Conservation (phyloP, 1,284 basidiomycete species). For the Puccinia hordei region DNA sequence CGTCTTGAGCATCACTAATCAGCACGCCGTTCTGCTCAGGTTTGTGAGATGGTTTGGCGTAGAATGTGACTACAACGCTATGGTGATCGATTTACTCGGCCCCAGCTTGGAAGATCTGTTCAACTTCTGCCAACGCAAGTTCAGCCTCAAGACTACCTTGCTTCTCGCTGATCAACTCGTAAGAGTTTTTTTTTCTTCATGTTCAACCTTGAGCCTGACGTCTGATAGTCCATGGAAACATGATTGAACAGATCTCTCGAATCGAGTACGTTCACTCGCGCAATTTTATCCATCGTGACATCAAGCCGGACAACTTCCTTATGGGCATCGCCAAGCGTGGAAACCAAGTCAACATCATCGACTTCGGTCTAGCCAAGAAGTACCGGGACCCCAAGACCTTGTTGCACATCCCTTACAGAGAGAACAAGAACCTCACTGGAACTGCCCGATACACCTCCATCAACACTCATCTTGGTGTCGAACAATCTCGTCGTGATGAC, state of each 20-base stretch:
- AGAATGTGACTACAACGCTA: slow-evolving; percentile 99
- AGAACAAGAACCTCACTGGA: slow-evolving; percentile 99
- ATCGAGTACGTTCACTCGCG: slow-evolving; percentile 96
- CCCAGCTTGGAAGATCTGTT: slow-evolving; percentile 86
- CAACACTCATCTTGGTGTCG: slow-evolving; percentile 97
- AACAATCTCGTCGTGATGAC: slow-evolving; percentile 93
- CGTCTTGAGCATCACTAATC: neutral
- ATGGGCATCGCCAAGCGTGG: slow-evolving; percentile 99
- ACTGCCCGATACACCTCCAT: slow-evolving; percentile 99
- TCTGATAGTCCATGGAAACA: neutral
- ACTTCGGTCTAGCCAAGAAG: slow-evolving; percentile 99
- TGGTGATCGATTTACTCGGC: slow-evolving; percentile 97
- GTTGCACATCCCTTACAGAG: slow-evolving; percentile 97
- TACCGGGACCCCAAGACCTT: slow-evolving; percentile 99
- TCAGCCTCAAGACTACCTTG: slow-evolving; percentile 93
- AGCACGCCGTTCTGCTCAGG: slow-evolving; percentile 7
- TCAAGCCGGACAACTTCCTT: slow-evolving; percentile 99
- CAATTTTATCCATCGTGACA: slow-evolving; percentile 99
- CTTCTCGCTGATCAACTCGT: slow-evolving; percentile 96
- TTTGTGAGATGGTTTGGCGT: slow-evolving; percentile 85
- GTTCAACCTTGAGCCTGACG: neutral
- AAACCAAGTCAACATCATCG: slow-evolving; percentile 98
- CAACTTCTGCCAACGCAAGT: slow-evolving; percentile 99
- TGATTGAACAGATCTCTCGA: neutral
- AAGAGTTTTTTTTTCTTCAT: slow-evolving; percentile 57